These are phyloP conservation scores for Pluteus cervinus DNA, from an alignment of 768 basidiomycete species.

Conservation along the genomic window DNA sequence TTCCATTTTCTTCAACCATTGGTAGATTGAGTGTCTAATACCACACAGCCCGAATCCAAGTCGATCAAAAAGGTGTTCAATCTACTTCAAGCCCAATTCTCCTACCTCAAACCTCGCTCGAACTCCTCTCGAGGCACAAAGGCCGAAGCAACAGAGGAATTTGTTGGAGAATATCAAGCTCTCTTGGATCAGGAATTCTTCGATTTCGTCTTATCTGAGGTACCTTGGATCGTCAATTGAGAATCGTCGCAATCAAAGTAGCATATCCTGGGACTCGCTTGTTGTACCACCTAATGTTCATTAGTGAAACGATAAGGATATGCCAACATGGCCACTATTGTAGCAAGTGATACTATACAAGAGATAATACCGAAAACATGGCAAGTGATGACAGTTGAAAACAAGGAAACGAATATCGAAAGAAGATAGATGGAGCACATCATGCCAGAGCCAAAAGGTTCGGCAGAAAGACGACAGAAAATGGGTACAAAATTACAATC, in stretches of 20 bases:
- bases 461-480: too few species aligned
- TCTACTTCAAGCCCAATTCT: conserved; percentile 69
- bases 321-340: conserved; percentile 48
- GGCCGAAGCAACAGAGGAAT: conserved; percentile 50
- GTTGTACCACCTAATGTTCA: conserved; percentile 27
- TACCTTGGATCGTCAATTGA: conserved; percentile 78
- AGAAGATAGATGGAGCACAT: conserved; percentile 9
- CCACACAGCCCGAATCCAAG: conserved; percentile 77
- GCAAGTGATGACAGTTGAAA: conserved; percentile 8
- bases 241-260: conserved; percentile 6
- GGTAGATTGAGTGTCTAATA: background rate
- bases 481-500: too few species aligned
- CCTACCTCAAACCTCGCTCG: conserved; percentile 72
- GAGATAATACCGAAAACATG: conserved; percentile 9
- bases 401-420: conserved; percentile 7
- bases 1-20: conserved; percentile 1
- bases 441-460: background rate
- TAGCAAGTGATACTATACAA: conserved; percentile 40
- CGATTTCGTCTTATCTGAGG: conserved; percentile 91
- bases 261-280: background rate
- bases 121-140: conserved; percentile 41
- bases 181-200: conserved; percentile 95
- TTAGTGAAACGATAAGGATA: conserved; percentile 61
- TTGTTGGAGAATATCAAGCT: conserved; percentile 86
- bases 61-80: conserved; percentile 72